Evolutionary conservation across 192 early-diverging fungal genomes (phyloP), one percentile per base, ranked within the genome.

Genomic region (Diversispora eburnea): DNA sequence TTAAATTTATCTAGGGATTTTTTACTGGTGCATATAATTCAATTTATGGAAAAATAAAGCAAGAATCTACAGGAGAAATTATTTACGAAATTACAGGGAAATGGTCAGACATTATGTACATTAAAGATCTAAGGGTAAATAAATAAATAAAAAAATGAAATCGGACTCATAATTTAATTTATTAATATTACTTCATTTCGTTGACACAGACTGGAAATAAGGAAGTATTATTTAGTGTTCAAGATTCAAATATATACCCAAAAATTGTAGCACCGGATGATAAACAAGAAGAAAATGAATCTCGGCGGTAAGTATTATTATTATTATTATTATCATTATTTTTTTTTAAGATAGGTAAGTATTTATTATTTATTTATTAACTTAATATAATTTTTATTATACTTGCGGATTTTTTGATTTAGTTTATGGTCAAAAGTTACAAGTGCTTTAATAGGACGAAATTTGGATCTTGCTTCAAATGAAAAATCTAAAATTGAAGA

Each of bases 11-110:
- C 15, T 67, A 93, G 92, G 92, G 91, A 1, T 87, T 86, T 66
- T 92, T 93, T 71, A 79, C 80, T 4, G 94, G 92, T 17, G 71
- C 85, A 8, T 93, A 94, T 76, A 93, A 95, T 70, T 86, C 83
- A 42, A 86, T 97, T n/a, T 65, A 80, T 8, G 95, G 93, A 77
- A 92, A 92, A 56, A 94, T 97, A 79, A 90, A 88, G 67, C 84
- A 84, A 64, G 87, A 87, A 48, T 88, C 90, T 5, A 89, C 91
- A n/a, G 85, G 84, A 8, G 89, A 96, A 75, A 78, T 76, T 0
- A 80, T 97, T 47, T 92, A 89, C 72, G 91, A 91, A n/a, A 88
- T 97, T 63, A 82, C 82, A n/a, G 96, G 96, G 41, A 91, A 91
- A 74, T 98, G 96, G 96, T 88, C 91, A 19, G 88, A 90, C 19